phyloP scores from a whole-genome alignment of 805 yeast species.

The Suhomyces vadensis region DNA sequence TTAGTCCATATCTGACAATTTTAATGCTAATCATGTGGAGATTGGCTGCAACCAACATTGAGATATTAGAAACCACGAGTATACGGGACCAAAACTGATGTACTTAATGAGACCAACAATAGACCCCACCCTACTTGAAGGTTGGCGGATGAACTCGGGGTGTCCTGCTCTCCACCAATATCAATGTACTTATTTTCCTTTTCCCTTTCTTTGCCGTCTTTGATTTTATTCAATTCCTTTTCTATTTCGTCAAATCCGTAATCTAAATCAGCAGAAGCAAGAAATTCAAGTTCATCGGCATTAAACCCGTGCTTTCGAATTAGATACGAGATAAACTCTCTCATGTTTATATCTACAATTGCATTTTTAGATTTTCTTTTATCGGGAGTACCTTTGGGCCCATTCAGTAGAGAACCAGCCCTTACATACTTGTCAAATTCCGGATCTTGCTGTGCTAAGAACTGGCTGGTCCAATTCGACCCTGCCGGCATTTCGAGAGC shows the following conservation, averaged over 20 bases:
- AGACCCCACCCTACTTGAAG: not conserved
- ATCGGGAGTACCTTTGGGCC: no score
- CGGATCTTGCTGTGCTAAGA: no score
- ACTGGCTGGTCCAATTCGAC: no score
- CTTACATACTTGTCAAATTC: no score
- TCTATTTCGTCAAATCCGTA: slow-evolving; percentile 42
- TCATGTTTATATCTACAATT: not conserved
- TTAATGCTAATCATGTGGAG: slow-evolving; percentile 79
- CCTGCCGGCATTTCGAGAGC: no score
- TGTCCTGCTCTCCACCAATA: slow-evolving; percentile 32
- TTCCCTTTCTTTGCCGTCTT: slow-evolving; percentile 16
- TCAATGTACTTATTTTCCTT: slow-evolving; percentile 17
- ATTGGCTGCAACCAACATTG: slow-evolving; percentile 57
- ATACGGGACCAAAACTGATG: not conserved
- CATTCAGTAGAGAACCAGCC: no score
- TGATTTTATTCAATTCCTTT: slow-evolving; percentile 33
- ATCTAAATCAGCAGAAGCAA: slow-evolving; percentile 29
- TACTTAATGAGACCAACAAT: not conserved
- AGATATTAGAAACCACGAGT: slow-evolving; percentile 29
- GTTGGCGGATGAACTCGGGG: not conserved
- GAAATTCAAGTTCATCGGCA: slow-evolving; percentile 27
- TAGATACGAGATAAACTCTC: slow-evolving; percentile 32
- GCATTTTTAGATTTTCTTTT: not conserved
- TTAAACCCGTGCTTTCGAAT: slow-evolving; percentile 30
- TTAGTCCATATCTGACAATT: slow-evolving; percentile 65